Base-by-base conservation (phyloP, 1,284 basidiomycete genomes). In the Ustilago xerochloae region DNA sequence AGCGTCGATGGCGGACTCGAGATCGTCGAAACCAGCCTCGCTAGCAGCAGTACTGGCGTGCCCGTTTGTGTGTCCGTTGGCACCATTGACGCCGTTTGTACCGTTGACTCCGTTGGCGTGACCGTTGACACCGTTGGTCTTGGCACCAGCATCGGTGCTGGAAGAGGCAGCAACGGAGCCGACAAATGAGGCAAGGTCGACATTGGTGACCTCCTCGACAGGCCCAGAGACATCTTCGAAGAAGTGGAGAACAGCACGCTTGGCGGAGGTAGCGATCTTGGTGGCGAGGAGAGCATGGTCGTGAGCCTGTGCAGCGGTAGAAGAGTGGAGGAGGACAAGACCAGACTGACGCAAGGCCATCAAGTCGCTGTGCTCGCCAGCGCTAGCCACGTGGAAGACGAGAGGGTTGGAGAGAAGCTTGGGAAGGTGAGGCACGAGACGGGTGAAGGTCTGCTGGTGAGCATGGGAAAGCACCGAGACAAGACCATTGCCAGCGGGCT, bases 241-340 rank as follows among this genome's bases (percentile, higher is more conserved):
- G 43, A 90, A 90, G 83, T 97, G 94, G 52, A 96, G 87, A 16
- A 96, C 93, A 2, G 89, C 87, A 52, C 87, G 88, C 58, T 87
- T 87, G 72, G 89, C 87, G 10, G 87, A 85, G 52, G 87, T 86
- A 4, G 92, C 90, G 41, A 93, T 85, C 48, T 89, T 88, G 57
- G 90, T 88, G 24, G 90, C 91, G n/a, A 92, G 86, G 16, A 92
- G 84, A 12, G 90, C 89, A 77, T 91, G 88, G 80, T 92, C 91
- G 78, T 91, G 90, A 2, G 90, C 90, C 75, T 91, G 88, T 80
- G 90, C 88, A 2, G 89, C 85, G 2, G 87, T 88, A 57, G 88
- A 86, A 6, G 90, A 91, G 84, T 91, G 87, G 47, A 93, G 62
- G 68, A 90, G 87, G 77, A 89, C 89, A 36, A 88, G 87, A 10